A percentile compares a stretch with the other conserved stretches of the same genome.
Evolutionary conservation across 129 eudicot genomes (phyloP).

Genomic region (Artemisia tridentata): DNA sequence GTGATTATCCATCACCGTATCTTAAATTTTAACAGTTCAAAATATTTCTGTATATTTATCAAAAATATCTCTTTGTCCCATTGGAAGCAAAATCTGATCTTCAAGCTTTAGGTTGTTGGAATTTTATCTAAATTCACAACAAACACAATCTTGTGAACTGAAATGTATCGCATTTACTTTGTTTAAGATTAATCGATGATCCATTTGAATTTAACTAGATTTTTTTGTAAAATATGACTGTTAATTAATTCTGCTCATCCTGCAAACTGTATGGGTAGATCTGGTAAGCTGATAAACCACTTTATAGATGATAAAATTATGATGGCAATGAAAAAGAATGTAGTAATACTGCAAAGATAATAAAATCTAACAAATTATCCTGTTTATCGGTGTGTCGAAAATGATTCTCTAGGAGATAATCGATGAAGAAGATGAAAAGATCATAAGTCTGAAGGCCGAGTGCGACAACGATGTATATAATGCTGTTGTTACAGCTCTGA

Average conservation of each 20-base stretch:
- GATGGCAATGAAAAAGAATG: no score
- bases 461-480: slow-evolving; percentile 22
- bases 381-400: neutral
- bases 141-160: neutral
- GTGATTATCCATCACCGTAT: no score
- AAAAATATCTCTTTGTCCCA: no score
- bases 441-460: slow-evolving; percentile 24
- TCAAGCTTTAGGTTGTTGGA: no score
- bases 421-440: slow-evolving; percentile 39
- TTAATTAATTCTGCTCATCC: neutral
- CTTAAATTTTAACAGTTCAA: no score
- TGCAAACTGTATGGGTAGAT: neutral
- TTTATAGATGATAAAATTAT: no score
- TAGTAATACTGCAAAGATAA: neutral
- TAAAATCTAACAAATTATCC: neutral
- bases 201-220: neutral
- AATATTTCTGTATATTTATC: no score
- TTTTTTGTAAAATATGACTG: neutral
- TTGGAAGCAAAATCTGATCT: no score
- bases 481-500: slow-evolving; percentile 39
- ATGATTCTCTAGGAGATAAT: slow-evolving; percentile 36
- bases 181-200: no score
- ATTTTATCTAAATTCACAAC: no score
- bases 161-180: neutral
- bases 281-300: no score